Evolutionary conservation across 768 basidiomycete genomes (phyloP).

Genomic region (Psilocybe cyanescens): DNA sequence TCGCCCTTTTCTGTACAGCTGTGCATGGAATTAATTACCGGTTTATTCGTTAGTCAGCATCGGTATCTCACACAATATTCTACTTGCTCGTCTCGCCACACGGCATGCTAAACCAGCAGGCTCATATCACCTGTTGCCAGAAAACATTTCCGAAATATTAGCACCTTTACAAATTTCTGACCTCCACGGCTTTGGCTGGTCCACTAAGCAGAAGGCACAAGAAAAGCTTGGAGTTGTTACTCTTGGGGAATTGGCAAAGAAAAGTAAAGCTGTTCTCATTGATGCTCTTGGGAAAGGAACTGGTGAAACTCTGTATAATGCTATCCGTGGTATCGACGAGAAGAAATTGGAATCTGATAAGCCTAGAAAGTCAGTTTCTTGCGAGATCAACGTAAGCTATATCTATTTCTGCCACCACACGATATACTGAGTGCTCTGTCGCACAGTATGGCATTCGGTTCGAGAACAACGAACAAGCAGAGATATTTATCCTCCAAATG

Average conservation of each 20-base stretch:
- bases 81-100: constrained; percentile 91
- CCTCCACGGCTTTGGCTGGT: constrained; percentile 86
- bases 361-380: constrained; percentile 88
- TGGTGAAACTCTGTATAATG: constrained; percentile 87
- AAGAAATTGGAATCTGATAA: constrained; percentile 82
- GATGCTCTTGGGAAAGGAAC: constrained; percentile 77
- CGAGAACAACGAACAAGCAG: constrained; percentile 78
- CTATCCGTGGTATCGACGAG: constrained; percentile 82
- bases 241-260: constrained; percentile 68
- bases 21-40: not conserved
- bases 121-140: constrained; percentile 71
- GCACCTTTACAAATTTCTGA: constrained; percentile 76
- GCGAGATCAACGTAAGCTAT: constrained; percentile 87
- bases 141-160: constrained; percentile 57
- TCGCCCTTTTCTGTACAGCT: not conserved
- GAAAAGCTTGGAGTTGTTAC: constrained; percentile 77
- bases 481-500: constrained; percentile 77
- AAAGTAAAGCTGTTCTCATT: constrained; percentile 67
- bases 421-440: not conserved
- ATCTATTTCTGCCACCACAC: not conserved
- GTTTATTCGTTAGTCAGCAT: constrained; percentile 68
- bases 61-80: constrained; percentile 89
- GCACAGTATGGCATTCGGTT: constrained; percentile 94
- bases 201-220: constrained; percentile 74
- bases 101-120: constrained; percentile 91